phyloP scores from a whole-genome alignment of 129 eudicot genomes.

The Logfia minima region DNA sequence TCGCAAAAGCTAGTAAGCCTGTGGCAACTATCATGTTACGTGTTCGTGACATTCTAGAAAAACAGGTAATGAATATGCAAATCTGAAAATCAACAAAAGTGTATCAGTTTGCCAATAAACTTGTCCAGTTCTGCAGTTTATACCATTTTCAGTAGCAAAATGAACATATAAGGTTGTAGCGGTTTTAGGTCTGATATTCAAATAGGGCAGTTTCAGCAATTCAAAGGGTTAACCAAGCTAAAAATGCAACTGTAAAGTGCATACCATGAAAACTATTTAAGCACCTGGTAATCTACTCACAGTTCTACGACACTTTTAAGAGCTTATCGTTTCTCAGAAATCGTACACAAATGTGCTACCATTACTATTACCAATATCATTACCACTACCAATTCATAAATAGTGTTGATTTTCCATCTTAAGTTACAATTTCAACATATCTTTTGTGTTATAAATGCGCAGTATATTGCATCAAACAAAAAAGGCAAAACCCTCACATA shows the following conservation, averaged over 20 bases:
- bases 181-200: not conserved
- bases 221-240: not conserved
- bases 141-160: not conserved
- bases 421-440: no score
- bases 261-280: not conserved
- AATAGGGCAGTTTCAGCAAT: not conserved
- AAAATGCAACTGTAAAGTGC: not conserved
- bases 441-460: not conserved
- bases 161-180: not conserved
- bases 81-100: constrained; percentile 29
- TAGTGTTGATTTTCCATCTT: no score
- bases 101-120: not conserved
- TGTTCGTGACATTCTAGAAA: constrained; percentile 60
- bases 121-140: not conserved
- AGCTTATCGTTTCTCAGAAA: not conserved
- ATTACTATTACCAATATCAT: no score
- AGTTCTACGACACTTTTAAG: not conserved
- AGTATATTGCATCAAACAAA: not conserved
- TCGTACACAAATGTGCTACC: not conserved
- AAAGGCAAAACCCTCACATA: not conserved
- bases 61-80: not conserved
- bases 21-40: constrained; percentile 75
- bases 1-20: constrained; percentile 81
- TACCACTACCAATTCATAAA: no score
- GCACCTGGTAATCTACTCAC: no score